Evolutionary conservation across 2,329 filamentous ascomycete genomes (phyloP).

Genomic region (Fusarium keratoplasticum): DNA sequence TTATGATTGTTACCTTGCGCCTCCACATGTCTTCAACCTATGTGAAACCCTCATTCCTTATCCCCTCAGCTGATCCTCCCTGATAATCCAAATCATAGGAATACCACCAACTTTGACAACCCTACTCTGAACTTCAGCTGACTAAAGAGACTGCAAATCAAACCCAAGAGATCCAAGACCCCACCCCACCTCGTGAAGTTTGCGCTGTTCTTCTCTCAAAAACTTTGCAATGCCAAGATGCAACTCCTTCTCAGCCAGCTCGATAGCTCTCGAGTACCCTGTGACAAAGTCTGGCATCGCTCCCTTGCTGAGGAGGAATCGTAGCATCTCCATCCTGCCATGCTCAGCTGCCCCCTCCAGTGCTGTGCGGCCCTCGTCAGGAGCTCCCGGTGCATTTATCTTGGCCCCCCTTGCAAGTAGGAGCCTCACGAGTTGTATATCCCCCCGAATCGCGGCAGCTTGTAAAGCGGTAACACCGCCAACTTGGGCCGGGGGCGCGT

Average conservation of each 20-base stretch:
- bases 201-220: background rate
- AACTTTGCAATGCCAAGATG: background rate
- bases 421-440: background rate
- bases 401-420: background rate
- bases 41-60: background rate
- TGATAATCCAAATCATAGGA: background rate
- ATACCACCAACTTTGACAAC: background rate
- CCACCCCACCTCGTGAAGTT: background rate
- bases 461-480: conserved; percentile 10
- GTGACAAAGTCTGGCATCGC: background rate
- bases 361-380: background rate
- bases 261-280: background rate
- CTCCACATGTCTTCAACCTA: background rate
- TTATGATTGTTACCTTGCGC: background rate
- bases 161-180: background rate
- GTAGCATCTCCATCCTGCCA: conserved; percentile 13
- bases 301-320: background rate
- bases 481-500: background rate
- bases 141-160: background rate
- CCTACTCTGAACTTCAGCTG: background rate
- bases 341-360: conserved; percentile 16
- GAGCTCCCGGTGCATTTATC: background rate
- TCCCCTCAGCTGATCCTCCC: background rate
- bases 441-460: background rate
- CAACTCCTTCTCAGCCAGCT: background rate